These are phyloP conservation scores for Aspergillus transmontanensis DNA, from an alignment of 2,329 filamentous ascomycete species.

Conservation along the genomic window DNA sequence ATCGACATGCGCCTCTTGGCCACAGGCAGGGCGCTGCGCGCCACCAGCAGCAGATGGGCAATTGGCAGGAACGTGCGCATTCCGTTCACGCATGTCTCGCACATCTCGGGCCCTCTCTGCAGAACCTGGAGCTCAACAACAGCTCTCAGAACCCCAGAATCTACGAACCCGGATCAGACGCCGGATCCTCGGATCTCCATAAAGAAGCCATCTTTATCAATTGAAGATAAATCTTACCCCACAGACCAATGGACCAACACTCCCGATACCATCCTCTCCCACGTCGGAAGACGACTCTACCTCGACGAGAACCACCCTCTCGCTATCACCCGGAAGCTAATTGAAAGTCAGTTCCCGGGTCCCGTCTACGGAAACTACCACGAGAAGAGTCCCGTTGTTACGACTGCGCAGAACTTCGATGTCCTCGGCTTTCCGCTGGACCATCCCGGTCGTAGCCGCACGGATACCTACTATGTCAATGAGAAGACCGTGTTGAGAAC, in stretches of 20 bases:
- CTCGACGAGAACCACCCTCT: conserved; percentile 89
- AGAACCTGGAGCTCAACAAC: conserved; percentile 38
- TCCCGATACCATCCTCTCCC: conserved; percentile 71
- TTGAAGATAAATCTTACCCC: conserved; percentile 66
- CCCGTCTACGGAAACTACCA: conserved; percentile 77
- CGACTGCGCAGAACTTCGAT: conserved; percentile 88
- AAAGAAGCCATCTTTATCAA: conserved; percentile 46
- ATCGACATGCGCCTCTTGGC: conserved; percentile 41
- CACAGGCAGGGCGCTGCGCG: conserved; percentile 42
- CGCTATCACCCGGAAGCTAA: conserved; percentile 85
- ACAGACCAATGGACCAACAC: conserved; percentile 86
- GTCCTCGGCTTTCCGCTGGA: conserved; percentile 88
- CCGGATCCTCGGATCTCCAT: conserved; percentile 1
- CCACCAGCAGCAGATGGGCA: conserved; percentile 38
- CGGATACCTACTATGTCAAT: conserved; percentile 97
- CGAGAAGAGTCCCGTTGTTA: conserved; percentile 78
- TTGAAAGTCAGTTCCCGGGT: conserved; percentile 81
- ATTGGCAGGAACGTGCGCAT: conserved; percentile 28
- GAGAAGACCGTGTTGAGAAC: conserved; percentile 80
- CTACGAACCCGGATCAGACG: conserved; percentile 11
- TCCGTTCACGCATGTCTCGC: conserved; percentile 23
- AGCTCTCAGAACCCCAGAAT: conserved; percentile 27
- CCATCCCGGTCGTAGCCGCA: conserved; percentile 82
- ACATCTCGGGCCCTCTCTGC: conserved; percentile 21
- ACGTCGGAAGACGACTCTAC: conserved; percentile 79